phyloP scores from a whole-genome alignment of 192 early-diverging fungal genomes.

The Podila epicladia region DNA sequence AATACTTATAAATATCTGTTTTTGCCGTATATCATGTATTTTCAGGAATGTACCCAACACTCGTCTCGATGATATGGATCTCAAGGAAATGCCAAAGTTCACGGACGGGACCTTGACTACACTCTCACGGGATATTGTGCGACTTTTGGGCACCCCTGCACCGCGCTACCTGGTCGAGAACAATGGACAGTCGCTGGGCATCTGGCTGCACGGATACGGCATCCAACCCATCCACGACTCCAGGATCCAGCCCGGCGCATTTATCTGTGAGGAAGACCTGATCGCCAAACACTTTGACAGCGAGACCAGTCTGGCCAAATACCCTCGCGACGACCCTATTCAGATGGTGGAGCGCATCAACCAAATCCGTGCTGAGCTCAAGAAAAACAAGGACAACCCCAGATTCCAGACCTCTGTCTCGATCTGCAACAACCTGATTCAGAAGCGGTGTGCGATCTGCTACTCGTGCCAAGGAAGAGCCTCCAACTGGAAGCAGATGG shows the following conservation, averaged over 20 bases:
- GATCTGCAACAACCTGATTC: conserved; percentile 48
- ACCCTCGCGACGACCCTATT: conserved; percentile 36
- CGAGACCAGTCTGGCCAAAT: conserved; percentile 13
- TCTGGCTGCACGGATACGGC: conserved; percentile 64
- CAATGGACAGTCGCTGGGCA: conserved; percentile 63
- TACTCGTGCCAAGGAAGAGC: conserved; percentile 58
- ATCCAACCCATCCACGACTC: conserved; percentile 61
- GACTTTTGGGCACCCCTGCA: conserved; percentile 51
- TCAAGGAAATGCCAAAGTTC: conserved; percentile 55
- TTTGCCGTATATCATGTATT: background rate
- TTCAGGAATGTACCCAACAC: conserved; percentile 46
- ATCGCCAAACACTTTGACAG: conserved; percentile 66
- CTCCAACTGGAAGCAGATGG: conserved; percentile 63
- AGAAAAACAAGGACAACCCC: conserved; percentile 49
- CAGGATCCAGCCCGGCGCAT: conserved; percentile 60
- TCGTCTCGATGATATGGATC: conserved; percentile 45
- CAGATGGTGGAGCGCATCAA: conserved; percentile 56
- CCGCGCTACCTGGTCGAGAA: conserved; percentile 59
- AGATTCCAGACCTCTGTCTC: conserved; percentile 27
- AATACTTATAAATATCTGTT: background rate
- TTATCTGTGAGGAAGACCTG: conserved; percentile 64
- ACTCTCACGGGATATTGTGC: conserved; percentile 60
- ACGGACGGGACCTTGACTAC: conserved; percentile 65
- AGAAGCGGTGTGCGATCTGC: conserved; percentile 60
- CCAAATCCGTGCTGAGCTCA: conserved; percentile 49